Base-by-base conservation (phyloP, 768 basidiomycete genomes). In the Suillus subluteus region DNA sequence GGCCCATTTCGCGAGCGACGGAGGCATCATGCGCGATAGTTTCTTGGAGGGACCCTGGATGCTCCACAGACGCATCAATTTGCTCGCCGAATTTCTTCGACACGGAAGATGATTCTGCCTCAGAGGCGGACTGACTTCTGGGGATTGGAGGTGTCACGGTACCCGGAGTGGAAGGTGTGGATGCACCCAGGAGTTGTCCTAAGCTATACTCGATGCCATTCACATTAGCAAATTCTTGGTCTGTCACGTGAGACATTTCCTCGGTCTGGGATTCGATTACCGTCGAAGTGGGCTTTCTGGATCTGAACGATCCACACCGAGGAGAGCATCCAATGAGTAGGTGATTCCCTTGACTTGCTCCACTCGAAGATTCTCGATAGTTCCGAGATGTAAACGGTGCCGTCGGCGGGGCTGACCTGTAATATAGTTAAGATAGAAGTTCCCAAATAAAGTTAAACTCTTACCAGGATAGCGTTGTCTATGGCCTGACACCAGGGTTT, bases 301-400 rank as follows among this genome's bases (percentile, higher is more conserved):
- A 52, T 70, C 70, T 52, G 70, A 48, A 26, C 83, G 80, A 65
- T 91, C 87, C 40, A 90, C 84, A 44, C 98, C 98, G 18, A 99
- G 88, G 0, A 99, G 83, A 0, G 96, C 96, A 68, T 98, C 93
- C 15, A 99, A 86, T 1, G 96, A 98, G 74, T 99, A 99, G 0
- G 95, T 98, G 69, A 97, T 91, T 18, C 98, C 98, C 79, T 99
- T 99, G 74, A 99, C 94, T 78, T 98, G 96, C 75, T 98, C 96
- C 62, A 99, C 94, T 35, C 87, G 87, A 59, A 88, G 82, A 70
- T 88, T 87, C 43, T 82, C 86, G 68, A 99, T 92, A 1, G 87
- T 88, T 41, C 98, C 98, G 71, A 96, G 95, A 75, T 99, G 97
- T 35, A 99, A 83, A 99, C 86, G 0, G 84, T 91, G 4, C 98